Evolutionary conservation across 495 filamentous ascomycete species (phyloP), one percentile per base, ranked within the genome.

Genomic region (Aspergillus incahuasiensis): DNA sequence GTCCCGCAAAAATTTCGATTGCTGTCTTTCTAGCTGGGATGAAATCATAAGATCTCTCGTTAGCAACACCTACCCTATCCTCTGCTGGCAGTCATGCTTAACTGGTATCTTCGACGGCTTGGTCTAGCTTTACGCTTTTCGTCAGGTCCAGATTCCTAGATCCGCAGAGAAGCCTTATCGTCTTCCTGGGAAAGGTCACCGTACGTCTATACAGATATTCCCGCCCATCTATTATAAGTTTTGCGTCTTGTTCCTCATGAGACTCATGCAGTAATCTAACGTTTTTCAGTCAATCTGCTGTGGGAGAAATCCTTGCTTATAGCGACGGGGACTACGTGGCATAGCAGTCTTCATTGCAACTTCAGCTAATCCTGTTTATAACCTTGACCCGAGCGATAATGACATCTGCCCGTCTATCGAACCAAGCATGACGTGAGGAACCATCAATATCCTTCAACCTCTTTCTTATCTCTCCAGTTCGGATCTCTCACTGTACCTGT

Each of bases 401-500:
- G 54, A 50, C 20, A 48, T 5, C 12, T 41, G 45, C 25, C 34
- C 24, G 39, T 43, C 45, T 22, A 25, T 42, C 35, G 20, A 50
- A 16, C 18, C 39, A 43, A 45, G 46, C 38, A 56, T 45, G 46
- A 56, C 46, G 25, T 15, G 18, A 22, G 20, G 18, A 49, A 42
- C n/a, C n/a, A n/a, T n/a, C n/a, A n/a, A n/a, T n/a, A n/a, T 28
- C n/a, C 38, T 11, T 48, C 19, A 40, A 19, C 9, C 28, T 52
- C 21, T 9, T 52, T 15, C 6, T n/a, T 30, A 41, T 15, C 28
- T 47, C 32, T 28, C 48, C 42, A n/a, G n/a, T n/a, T n/a, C n/a
- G n/a, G n/a, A n/a, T n/a, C n/a, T n/a, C n/a, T n/a, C n/a, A 48
- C 47, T 54, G 38, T 54, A 49, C 40, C 38, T 39, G 30, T 56